These are phyloP conservation scores for Alternaria triticina DNA, from an alignment of 2,329 filamentous ascomycete species.

Conservation along the genomic window DNA sequence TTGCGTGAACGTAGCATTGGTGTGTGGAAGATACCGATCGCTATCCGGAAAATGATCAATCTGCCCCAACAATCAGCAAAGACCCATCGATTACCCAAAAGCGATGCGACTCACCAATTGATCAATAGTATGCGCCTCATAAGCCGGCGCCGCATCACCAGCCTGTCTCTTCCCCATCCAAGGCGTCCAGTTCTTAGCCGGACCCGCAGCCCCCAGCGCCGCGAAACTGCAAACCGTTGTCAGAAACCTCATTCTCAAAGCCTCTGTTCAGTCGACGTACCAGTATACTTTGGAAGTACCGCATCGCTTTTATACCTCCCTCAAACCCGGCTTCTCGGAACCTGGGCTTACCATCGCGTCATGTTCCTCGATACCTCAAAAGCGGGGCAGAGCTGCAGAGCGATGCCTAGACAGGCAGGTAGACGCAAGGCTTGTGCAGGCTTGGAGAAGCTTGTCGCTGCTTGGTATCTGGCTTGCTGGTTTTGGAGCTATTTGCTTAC, in stretches of 20 bases:
- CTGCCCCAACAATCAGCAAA: constrained; percentile 17
- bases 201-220: constrained; percentile 7
- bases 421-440: constrained; percentile 17
- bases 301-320: neutral
- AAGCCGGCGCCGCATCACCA: constrained; percentile 14
- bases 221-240: constrained; percentile 8
- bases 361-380: constrained; percentile 7
- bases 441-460: constrained; percentile 24
- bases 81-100: neutral
- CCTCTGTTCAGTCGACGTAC: neutral
- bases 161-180: constrained; percentile 21
- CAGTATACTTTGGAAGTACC: neutral
- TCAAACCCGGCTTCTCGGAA: neutral
- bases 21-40: constrained; percentile 50
- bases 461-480: constrained; percentile 10
- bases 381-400: constrained; percentile 11
- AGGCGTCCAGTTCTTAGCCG: neutral
- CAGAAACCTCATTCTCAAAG: constrained; percentile 15
- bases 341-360: constrained; percentile 4
- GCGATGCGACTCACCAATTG: constrained; percentile 22
- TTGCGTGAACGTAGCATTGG: constrained; percentile 60
- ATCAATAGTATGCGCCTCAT: constrained; percentile 33
- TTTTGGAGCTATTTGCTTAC: neutral
- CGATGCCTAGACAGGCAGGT: constrained; percentile 22
- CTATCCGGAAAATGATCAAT: constrained; percentile 57